Evolutionary conservation across 208 protist species (phyloP), one percentile per base, ranked within the genome.

Genomic region (Acanthamoeba sp.): DNA sequence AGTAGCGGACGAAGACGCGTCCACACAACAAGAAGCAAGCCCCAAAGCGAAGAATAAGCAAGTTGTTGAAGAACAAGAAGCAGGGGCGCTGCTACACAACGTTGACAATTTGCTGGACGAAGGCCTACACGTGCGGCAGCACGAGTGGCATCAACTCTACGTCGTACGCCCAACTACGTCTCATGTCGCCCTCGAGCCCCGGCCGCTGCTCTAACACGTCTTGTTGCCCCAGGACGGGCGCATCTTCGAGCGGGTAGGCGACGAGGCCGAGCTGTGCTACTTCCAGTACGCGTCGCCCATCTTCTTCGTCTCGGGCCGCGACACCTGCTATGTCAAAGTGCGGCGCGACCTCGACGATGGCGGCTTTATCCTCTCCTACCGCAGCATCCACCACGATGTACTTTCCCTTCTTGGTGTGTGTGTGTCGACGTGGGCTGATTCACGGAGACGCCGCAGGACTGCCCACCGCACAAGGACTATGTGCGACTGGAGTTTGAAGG

Each of bases 271-370:
- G 80, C 29, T 62, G 42, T 88, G 80, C 52, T 88, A 88, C 80
- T 88, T 88, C 80, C 80, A 88, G 42, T 88, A 88, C 52, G 80
- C 80, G 12, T 88, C 80, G 27, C 80, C 80, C 29, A 88, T 88
- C 42, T 52, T 62, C 42, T 62, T 88, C 80, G 80, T 88, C 48
- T 88, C 80, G 0, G 80, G 80, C n/a, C 80, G 80, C 42, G 80
- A 88, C 45, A 88, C 80, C 14, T 88, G 80, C 80, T 88, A 88
- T 22, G 27, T 57, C 80, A 88, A 88, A 29, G 36, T 88, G 0
- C 24, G 80, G 0, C 42, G 52, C 48, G 52, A 88, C 14, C 80
- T 88, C 80, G 32, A 48, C 24, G 29, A 88, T 1, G 80, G 48
- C 42, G 38, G 80, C 2, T 88, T 88, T 40, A 88, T 88, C 52